A percentile compares a stretch with the other conserved stretches of the same genome.
Conservation (phyloP, 2,329 filamentous ascomycete genomes). For the Clarireedia hainanense region DNA sequence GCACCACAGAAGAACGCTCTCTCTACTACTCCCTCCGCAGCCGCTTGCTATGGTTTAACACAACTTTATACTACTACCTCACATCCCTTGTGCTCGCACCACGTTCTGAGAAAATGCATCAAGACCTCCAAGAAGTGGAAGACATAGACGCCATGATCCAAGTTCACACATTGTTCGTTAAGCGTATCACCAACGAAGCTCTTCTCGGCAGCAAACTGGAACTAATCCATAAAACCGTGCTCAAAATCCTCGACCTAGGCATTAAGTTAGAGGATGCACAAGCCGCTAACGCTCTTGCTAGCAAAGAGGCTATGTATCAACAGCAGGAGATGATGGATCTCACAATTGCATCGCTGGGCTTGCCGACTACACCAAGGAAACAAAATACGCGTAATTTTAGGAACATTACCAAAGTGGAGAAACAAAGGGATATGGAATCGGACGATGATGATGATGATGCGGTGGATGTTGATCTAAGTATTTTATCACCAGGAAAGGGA, state of each 20-base stretch:
- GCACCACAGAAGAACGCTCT: conserved; percentile 36
- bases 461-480: conserved; percentile 31
- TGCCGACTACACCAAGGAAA: conserved; percentile 24
- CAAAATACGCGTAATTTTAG: conserved; percentile 20
- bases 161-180: conserved; percentile 57
- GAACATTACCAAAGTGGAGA: conserved; percentile 21
- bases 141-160: conserved; percentile 78
- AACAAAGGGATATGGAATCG: background rate
- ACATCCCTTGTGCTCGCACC: conserved; percentile 63
- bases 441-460: conserved; percentile 29
- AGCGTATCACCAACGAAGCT: conserved; percentile 56
- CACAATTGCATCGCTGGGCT: conserved; percentile 27
- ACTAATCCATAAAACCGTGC: conserved; percentile 63
- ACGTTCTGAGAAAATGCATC: conserved; percentile 47
- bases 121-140: conserved; percentile 48
- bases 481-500: conserved; percentile 28
- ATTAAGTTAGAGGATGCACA: conserved; percentile 60
- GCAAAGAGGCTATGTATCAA: conserved; percentile 16
- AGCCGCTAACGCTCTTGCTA: conserved; percentile 26
- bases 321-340: conserved; percentile 26
- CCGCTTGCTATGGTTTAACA: conserved; percentile 70
- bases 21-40: conserved; percentile 56
- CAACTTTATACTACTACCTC: conserved; percentile 67
- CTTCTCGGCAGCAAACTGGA: conserved; percentile 61
- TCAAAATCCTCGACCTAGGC: conserved; percentile 70